phyloP scores from a whole-genome alignment of 164 flowering plant genomes.

The Magnolia changhungtana region DNA sequence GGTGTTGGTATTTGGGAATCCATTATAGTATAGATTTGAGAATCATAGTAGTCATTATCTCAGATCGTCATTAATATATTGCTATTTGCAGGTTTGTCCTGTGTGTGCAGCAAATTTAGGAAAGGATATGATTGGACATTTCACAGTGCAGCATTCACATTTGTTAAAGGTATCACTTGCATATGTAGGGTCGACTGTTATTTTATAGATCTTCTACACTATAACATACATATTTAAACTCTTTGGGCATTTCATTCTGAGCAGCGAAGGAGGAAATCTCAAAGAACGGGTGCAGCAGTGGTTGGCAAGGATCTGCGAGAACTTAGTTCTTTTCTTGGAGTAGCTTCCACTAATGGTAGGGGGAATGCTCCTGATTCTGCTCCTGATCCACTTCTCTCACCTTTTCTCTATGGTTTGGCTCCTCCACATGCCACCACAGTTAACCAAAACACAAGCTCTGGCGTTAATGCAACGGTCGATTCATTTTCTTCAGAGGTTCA shows the following conservation, averaged over 20 bases:
- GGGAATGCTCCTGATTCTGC: conserved; percentile 31
- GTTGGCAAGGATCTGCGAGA: conserved; percentile 46
- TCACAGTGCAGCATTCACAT: conserved; percentile 59
- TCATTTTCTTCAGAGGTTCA: conserved; percentile 20
- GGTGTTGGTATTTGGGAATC: no score
- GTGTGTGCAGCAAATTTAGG: conserved; percentile 80
- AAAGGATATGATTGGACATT: conserved; percentile 69
- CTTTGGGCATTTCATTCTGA: conserved; percentile 7
- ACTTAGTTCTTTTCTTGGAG: conserved; percentile 38
- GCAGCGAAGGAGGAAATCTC: conserved; percentile 60
- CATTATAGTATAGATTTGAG: no score
- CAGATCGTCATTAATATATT: not conserved
- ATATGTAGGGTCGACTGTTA: not conserved
- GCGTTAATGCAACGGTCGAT: not conserved
- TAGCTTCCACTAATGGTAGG: conserved; percentile 26
- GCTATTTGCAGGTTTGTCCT: conserved; percentile 80
- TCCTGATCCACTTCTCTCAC: conserved; percentile 69
- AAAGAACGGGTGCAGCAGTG: conserved; percentile 42
- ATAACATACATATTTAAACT: not conserved
- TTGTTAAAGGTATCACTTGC: conserved; percentile 53
- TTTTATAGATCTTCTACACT: not conserved
- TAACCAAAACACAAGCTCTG: conserved; percentile 27
- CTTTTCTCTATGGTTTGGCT: conserved; percentile 45
- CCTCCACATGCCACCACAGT: conserved; percentile 18
- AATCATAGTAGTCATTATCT: no score